Evolutionary conservation across 1,284 basidiomycete species (phyloP), one percentile per base, ranked within the genome.

Genomic region (Leccinum fuscescens): DNA sequence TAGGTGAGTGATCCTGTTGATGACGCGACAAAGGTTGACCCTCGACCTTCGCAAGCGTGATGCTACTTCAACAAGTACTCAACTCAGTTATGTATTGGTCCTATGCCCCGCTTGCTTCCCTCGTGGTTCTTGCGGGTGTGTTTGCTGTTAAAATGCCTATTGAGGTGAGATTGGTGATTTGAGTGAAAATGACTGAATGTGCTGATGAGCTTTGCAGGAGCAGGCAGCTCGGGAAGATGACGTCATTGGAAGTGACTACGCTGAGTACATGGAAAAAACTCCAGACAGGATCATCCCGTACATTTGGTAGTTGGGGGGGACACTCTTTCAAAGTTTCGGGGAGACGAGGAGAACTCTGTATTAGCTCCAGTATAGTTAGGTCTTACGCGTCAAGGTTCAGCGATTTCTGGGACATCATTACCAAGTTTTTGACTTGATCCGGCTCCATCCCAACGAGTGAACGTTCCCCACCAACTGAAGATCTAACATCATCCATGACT

Each of bases 401-500:
- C 6, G 60, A 66, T 31, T 60, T 66, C 50, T 70, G 69, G 35
- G 69, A 71, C 37, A 50, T 64, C 35, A 74, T 63, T 44, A 76
- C 74, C 54, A 74, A 58, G 39, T 54, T 54, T 63, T 71, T 75
- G 33, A 80, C 14, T 17, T 72, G 67, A 50, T 76, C 75, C 3
- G 67, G 71, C 51, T 74, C 68, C 59, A 64, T 67, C 17, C 74
- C 71, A n/a, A 79, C 58, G 31, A 78, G 65, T 62, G 78, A 62
- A 9, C 72, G 73, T 39, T 72, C 73, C 14, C 78, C 80, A 27
- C 77, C 79, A 2, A 78, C 67, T 33, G 72, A 72, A 50, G 69
- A 67, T 57, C 82, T 76, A 37, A 83, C 77, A 37, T 69, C 68
- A 33, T 82, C 78, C 80, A 84, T 84, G 46, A 86, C 68, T 61